Evolutionary conservation across 768 basidiomycete species (phyloP), one percentile per base, ranked within the genome.

Genomic region (Trametes cinnabarina): DNA sequence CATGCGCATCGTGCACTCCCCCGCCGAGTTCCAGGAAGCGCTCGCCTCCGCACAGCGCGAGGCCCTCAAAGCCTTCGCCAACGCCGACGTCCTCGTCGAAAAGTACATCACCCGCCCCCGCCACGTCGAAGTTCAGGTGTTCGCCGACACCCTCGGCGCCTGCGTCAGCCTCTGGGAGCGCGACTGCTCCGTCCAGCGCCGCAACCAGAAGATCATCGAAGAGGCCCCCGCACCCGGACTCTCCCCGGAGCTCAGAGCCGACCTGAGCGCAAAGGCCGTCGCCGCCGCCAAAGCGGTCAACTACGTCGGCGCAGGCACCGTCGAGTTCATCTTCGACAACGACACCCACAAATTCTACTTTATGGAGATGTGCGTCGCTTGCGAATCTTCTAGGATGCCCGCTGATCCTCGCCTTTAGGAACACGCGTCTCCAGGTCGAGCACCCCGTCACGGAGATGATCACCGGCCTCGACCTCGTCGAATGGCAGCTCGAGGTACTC

Each of bases 301-400:
- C 58, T 98, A 98, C 67, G 86, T 92, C 30, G 93, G 93, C 30
- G 93, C 93, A 10, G 92, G 92, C 4, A 94, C 92, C 0, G 91
- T 95, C n/a, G 94, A 98, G 69, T 97, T 98, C 66, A 96, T 98
- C 62, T 93, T 96, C 63, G 94, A 98, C 70, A 94, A 92, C 61
- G 88, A 94, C 69, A 90, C 89, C 8, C 73, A 82, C 55, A 79
- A 84, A 58, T 96, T 96, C 71, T 97, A 87, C 67, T 97, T 97
- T 69, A 95, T 95, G 94, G 94, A 97, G 73, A 96, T 96, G 92
- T 87, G 63, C 51, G 87, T 67, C 23, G 3, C 7, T 4, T 9
- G 3, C 6, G 19, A 26, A 23, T 51, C 11, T n/a, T 37, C 4
- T 47, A 10, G 23, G 22, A 2, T 19, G 19, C 14, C 15, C 14